Base-by-base conservation (phyloP, 179 eudicot species). In the Silene coronaria region DNA sequence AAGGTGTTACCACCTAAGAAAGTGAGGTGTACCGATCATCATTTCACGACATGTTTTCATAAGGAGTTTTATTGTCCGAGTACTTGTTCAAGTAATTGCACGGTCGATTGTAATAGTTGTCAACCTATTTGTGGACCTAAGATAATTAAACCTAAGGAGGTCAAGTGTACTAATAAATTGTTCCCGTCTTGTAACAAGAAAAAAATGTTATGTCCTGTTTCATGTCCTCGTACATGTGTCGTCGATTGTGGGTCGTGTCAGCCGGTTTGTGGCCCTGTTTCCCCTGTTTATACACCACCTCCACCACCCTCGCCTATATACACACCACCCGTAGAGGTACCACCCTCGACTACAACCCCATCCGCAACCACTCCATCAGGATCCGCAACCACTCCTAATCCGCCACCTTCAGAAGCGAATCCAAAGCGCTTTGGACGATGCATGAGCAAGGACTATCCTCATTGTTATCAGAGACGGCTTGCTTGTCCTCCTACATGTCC, bases 401-500 rank as follows among this genome's bases (percentile, higher is more conserved):
- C 72, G 4, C 36, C 89, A 3, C 85, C 87, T 11, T 51, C 85
- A 6, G 53, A 82, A 14, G 51, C 71, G 1, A 77, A 69, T 72
- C 36, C 79, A 3, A 82, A 80, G 70, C 85, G 74, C 53, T 85
- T 82, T 17, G 83, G 65, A n/a, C 46, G 84, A 73, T 91, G 97
- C 86, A 84, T 46, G 81, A 82, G 81, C 81, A 84, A 72, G 65
- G 58, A 76, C 8, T 89, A 84, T 60, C 78, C 86, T 0, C 9
- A 53, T 16, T 91, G 96, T 78, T 85, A 89, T 42, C 74, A 61
- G 64, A 73, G 60, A 78, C 86, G 86, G 66, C 81, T 83, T 19
- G 82, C 75, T 14, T 91, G 97, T 66, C 97, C 97, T 2, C 80
- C 75, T 28, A 74, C 79, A 22, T 91, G 94, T 55, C 88, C 87